Evolutionary conservation across 148 eudicot genomes (phyloP).

Genomic region (Drosera capensis): DNA sequence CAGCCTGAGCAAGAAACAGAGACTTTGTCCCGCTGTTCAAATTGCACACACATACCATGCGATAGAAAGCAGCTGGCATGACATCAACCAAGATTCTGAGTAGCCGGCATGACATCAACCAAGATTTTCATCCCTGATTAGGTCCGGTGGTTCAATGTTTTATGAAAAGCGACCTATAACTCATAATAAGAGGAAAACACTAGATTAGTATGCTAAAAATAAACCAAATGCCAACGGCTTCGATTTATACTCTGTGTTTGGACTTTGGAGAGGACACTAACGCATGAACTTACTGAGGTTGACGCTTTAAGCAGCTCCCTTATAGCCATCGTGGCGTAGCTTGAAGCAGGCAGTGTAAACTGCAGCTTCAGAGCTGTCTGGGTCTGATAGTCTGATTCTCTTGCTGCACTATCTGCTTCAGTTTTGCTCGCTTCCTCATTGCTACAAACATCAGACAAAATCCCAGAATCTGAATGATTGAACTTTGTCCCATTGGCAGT

Average conservation of each 20-base stretch:
- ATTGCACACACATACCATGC: no score
- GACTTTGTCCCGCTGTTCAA: no score
- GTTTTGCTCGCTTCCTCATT: constrained; percentile 2
- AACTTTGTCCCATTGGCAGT: constrained; percentile 15
- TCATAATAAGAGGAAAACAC: background rate
- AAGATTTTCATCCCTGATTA: no score
- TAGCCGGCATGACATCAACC: no score
- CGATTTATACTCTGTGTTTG: no score
- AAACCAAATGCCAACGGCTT: background rate
- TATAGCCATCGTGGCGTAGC: constrained; percentile 99
- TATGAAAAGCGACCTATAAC: constrained; percentile 59
- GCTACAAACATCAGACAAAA: constrained; percentile 7
- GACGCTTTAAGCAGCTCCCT: constrained; percentile 97
- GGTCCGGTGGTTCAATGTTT: constrained; percentile 36
- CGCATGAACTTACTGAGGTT: constrained; percentile 46
- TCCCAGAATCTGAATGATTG: constrained; percentile 2
- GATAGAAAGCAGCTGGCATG: no score
- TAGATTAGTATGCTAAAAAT: background rate
- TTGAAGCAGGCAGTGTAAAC: constrained; percentile 83
- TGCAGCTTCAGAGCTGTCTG: constrained; percentile 75
- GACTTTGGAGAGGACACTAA: background rate
- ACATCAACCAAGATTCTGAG: no score
- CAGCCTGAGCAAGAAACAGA: no score
- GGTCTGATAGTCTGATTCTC: constrained; percentile 15
- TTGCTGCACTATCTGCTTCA: constrained; percentile 16